These are phyloP conservation scores for Adansonia madagascariensis DNA, from an alignment of 441 rosid genomes.

Conservation along the genomic window DNA sequence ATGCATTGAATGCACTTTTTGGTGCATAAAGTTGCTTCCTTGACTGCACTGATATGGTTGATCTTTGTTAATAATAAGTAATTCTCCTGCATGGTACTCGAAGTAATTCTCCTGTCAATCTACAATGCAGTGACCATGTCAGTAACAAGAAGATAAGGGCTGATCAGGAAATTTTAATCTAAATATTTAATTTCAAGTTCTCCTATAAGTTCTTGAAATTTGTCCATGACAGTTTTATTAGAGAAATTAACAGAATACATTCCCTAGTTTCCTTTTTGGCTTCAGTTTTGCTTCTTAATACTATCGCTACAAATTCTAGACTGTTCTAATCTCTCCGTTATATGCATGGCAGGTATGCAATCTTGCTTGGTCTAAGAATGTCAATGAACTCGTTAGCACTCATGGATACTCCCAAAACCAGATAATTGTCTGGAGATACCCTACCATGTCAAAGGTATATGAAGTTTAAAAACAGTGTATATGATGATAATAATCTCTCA, in stretches of 20 bases:
- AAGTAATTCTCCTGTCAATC: not conserved
- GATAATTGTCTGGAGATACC: constrained; percentile 94
- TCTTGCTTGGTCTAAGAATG: constrained; percentile 96
- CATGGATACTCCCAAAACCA: constrained; percentile 98
- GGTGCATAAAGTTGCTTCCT: not conserved
- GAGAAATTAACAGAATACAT: not conserved
- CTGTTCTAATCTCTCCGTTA: constrained; percentile 17
- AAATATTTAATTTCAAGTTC: not conserved
- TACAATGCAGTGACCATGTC: not conserved
- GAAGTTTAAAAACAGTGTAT: not conserved
- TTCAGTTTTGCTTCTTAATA: not conserved
- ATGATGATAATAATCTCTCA: not conserved
- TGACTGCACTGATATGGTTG: constrained; percentile 13
- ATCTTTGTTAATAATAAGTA: not conserved
- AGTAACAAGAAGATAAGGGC: not conserved
- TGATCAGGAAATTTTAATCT: not conserved
- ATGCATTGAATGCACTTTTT: not conserved
- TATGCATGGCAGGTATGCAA: constrained; percentile 72
- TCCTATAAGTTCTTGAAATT: constrained; percentile 6
- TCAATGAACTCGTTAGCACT: constrained; percentile 91
- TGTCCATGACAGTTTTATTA: not conserved
- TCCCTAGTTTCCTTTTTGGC: not conserved
- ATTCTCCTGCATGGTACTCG: not conserved
- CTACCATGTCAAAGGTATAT: constrained; percentile 89
- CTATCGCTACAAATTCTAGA: not conserved